A percentile compares a stretch with the other conserved stretches of the same genome.
phyloP scores from a whole-genome alignment of 1,284 basidiomycete genomes.

The Peniophora sp. region DNA sequence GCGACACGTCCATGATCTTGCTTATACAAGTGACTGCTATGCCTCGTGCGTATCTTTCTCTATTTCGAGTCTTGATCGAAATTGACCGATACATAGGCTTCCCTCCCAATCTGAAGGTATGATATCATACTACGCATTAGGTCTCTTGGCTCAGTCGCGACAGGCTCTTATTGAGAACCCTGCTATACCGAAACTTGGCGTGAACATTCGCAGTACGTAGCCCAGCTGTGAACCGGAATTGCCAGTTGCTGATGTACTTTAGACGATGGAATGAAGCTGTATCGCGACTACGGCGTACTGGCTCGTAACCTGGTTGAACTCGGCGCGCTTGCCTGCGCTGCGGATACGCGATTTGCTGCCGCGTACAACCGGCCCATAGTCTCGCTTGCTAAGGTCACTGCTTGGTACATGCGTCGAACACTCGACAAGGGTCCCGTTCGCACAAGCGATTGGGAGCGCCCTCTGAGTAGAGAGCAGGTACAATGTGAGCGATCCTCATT shows the following conservation, averaged over 20 bases:
- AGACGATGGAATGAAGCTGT: slow-evolving; percentile 59
- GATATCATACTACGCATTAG: slow-evolving; percentile 6
- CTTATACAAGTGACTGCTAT: slow-evolving; percentile 52
- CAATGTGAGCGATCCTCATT: slow-evolving; percentile 30
- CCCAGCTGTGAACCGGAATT: neutral
- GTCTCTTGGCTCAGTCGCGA: too few species aligned
- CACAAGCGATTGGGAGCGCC: slow-evolving; percentile 50
- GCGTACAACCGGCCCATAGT: slow-evolving; percentile 39
- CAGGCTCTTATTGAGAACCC: slow-evolving; percentile 42
- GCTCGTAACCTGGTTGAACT: slow-evolving; percentile 49
- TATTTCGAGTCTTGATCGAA: neutral
- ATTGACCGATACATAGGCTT: slow-evolving; percentile 19
- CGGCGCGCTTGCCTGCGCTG: slow-evolving; percentile 37
- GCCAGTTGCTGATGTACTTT: neutral
- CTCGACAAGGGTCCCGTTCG: slow-evolving; percentile 46
- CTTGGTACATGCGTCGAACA: slow-evolving; percentile 36
- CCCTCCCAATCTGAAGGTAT: slow-evolving; percentile 36
- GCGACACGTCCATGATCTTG: slow-evolving; percentile 37
- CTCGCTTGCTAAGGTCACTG: slow-evolving; percentile 45
- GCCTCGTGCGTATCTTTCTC: slow-evolving; percentile 30
- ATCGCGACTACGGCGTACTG: slow-evolving; percentile 49
- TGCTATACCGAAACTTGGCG: slow-evolving; percentile 45
- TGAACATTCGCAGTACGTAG: slow-evolving; percentile 49
- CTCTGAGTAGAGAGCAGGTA: slow-evolving; percentile 34
- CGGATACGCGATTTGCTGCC: slow-evolving; percentile 32